Percentiles rank a stretch among this genome's conserved stretches.
Evolutionary conservation across 2,329 filamentous ascomycete species (phyloP).

Genomic region (Scopulariopsis brevicaulis): DNA sequence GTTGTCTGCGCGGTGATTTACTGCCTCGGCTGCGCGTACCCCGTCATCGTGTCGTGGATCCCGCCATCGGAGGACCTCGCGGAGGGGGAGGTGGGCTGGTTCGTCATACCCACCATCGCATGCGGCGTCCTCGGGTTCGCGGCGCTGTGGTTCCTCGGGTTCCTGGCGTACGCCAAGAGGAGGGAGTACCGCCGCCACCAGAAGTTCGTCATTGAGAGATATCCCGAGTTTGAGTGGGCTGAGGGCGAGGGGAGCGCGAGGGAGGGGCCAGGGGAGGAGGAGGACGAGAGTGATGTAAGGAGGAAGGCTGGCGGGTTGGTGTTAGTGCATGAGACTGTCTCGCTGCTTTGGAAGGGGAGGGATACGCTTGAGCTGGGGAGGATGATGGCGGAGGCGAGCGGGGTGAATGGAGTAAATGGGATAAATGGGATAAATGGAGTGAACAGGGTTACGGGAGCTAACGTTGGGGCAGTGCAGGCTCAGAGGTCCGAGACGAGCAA

Average conservation of each 20-base stretch:
- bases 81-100: conserved; percentile 13
- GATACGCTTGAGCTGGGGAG: conserved; percentile 11
- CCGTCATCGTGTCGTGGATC: conserved; percentile 20
- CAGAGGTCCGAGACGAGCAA: no score
- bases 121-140: conserved; percentile 17
- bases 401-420: neutral
- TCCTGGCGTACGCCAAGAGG: conserved; percentile 16
- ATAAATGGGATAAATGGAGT: neutral
- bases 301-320: conserved; percentile 14
- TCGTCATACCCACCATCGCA: conserved; percentile 17
- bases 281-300: conserved; percentile 9
- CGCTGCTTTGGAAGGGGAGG: conserved; percentile 19
- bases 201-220: conserved; percentile 21
- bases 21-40: conserved; percentile 18
- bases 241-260: conserved; percentile 10
- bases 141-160: conserved; percentile 20
- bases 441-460: no score
- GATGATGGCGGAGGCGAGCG: neutral
- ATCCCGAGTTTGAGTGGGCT: conserved; percentile 20
- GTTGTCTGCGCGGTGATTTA: conserved; percentile 18
- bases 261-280: neutral
- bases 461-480: no score
- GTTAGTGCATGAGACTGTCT: conserved; percentile 23
- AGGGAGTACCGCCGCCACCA: conserved; percentile 16
- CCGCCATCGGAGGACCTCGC: conserved; percentile 10